Base-by-base conservation (phyloP, 176 grass and related monocot genomes). In the Paspalum vaginatum region DNA sequence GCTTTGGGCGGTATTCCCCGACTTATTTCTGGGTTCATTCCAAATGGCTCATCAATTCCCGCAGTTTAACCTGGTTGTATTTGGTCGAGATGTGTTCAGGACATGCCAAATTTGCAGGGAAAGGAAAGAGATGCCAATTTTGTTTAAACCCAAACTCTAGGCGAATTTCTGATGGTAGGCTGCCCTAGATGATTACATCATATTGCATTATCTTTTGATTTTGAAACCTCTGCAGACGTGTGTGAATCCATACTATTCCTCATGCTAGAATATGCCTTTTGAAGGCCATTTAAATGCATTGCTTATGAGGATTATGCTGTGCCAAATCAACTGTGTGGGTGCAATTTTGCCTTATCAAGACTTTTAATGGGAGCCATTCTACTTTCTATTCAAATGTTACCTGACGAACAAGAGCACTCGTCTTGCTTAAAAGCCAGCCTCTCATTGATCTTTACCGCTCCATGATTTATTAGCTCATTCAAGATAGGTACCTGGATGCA, bases 371-470 rank as follows among this genome's bases (percentile, higher is more conserved):
- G 32, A 62, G 1, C 0, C 6, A 44, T 51, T 81, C 5, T 81
- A 22, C 4, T 9, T 37, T 32, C 76, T 42, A 7, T 53, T 75
- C 50, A 51, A 42, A 43, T 18, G 67, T 32, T 77, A 46, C 45
- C 54, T 25, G 37, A 70, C 57, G 17, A 47, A 13, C 44, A 61
- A 46, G 4, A 55, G 16, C 8, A 20, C 72, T 46, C 76, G 53
- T 25, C 18, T 87, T 82, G 79, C 55, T 70, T 59, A 81, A 21
- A 56, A 44, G 6, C 49, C 11, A 70, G 9, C 22, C 9, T 24
- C 1, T 43, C 56, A 32, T 42, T 66, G n/a, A 6, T 37, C 58
- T 6, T 20, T 6, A 5, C 2, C 16, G 16, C n/a, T 75, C 0
- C 2, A 51, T 61, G 7, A 82, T 48, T 12, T 14, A 70, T 12